Percentiles rank a stretch among this genome's conserved stretches.
Evolutionary conservation across 2,329 filamentous ascomycete genomes (phyloP).

Genomic region (Curvularia eragrostidis): DNA sequence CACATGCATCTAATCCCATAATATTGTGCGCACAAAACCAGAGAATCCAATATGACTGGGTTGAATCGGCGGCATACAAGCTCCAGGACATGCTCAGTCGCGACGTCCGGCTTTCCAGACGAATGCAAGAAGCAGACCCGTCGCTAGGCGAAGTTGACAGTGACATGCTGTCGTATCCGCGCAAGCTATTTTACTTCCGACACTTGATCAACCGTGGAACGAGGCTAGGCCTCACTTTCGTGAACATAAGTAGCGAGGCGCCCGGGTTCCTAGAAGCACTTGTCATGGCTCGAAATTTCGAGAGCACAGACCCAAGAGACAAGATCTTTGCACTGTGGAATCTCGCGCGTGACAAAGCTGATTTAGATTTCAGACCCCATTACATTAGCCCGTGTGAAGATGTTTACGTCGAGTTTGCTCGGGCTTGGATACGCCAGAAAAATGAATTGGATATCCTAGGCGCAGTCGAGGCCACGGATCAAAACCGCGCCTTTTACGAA

Average conservation of each 20-base stretch:
- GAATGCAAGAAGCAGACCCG: not conserved
- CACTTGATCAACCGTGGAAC: not conserved
- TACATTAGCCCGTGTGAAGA: not conserved
- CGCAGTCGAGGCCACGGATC: not conserved
- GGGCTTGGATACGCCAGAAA: not conserved
- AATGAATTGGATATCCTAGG: not conserved
- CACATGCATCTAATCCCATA: not conserved
- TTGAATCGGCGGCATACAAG: not conserved
- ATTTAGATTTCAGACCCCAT: not conserved
- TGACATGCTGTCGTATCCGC: not conserved
- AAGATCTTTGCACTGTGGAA: slow-evolving; percentile 3
- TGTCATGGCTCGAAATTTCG: not conserved
- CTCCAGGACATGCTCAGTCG: not conserved
- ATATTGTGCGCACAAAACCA: not conserved
- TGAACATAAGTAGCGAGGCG: not conserved
- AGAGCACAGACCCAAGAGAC: slow-evolving; percentile 1
- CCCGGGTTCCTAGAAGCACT: slow-evolving; percentile 1
- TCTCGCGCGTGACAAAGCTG: not conserved
- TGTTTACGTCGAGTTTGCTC: not conserved
- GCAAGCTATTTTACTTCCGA: slow-evolving; percentile 1
- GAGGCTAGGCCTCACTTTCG: not conserved
- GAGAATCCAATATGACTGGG: not conserved
- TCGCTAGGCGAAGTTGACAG: not conserved
- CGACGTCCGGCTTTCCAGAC: not conserved
- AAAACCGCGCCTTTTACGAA: not conserved